These are phyloP conservation scores for Neurospora pannonica DNA, from an alignment of 495 filamentous ascomycete species.

Conservation along the genomic window DNA sequence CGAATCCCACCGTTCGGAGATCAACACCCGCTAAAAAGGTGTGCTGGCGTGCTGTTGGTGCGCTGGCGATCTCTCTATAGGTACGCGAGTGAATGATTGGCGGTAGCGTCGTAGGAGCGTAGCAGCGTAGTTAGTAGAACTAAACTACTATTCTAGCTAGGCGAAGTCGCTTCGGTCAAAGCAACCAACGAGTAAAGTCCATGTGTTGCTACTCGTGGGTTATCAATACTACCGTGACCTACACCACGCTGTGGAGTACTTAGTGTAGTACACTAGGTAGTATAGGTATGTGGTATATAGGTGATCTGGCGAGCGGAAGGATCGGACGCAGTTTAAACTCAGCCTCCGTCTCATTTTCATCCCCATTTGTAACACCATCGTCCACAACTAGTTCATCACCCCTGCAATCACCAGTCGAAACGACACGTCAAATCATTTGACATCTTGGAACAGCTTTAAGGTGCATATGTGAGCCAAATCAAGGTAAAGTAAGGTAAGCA, in stretches of 20 bases:
- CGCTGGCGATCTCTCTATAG: not conserved
- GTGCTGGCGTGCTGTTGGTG: not conserved
- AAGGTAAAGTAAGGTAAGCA: not conserved
- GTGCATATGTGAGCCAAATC: not conserved
- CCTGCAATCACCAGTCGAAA: not conserved
- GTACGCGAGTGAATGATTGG: not conserved
- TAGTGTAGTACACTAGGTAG: no score
- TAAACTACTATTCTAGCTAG: not conserved
- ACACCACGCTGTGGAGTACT: not conserved
- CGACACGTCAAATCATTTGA: not conserved
- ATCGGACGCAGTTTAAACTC: not conserved
- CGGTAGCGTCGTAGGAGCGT: not conserved
- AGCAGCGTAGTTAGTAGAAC: not conserved
- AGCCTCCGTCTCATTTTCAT: not conserved
- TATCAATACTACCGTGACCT: not conserved
- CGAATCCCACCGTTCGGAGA: not conserved
- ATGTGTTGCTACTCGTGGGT: not conserved
- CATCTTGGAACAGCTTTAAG: not conserved
- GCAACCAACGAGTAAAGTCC: not conserved
- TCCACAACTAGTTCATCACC: not conserved
- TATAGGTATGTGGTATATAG: no score
- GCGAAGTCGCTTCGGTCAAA: not conserved
- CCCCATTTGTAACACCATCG: not conserved
- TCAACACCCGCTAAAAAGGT: not conserved
- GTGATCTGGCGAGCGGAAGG: not conserved